A percentile compares a stretch with the other conserved stretches of the same genome.
Evolutionary conservation across 2,329 filamentous ascomycete genomes (phyloP).

Genomic region (Coniochaeta pulveracea): DNA sequence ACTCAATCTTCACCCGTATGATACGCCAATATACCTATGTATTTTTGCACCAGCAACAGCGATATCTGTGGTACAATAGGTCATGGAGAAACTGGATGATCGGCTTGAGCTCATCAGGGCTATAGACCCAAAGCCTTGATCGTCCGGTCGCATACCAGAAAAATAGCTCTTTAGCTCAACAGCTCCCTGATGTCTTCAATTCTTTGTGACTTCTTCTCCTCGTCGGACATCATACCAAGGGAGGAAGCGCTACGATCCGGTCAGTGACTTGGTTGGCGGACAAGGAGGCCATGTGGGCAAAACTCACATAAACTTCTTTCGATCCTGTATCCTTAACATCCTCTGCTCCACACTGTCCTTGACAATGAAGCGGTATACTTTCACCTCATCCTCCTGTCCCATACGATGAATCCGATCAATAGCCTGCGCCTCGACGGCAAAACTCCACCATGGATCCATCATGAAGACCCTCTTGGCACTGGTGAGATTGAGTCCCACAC

Average conservation of each 20-base stretch:
- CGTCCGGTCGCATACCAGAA: too few species aligned
- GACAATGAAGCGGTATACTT: conserved; percentile 80
- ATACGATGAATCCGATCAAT: conserved; percentile 97
- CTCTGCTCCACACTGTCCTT: conserved; percentile 87
- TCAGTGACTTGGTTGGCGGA: conserved; percentile 11
- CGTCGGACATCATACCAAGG: conserved; percentile 87
- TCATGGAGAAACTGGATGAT: too few species aligned
- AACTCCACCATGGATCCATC: conserved; percentile 99
- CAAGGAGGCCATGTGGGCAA: neutral
- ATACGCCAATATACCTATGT: too few species aligned
- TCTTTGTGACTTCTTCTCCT: conserved; percentile 79
- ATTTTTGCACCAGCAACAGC: too few species aligned
- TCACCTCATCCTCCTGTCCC: conserved; percentile 81
- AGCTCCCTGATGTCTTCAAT: conserved; percentile 93
- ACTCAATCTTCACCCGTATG: too few species aligned
- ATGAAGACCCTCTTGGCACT: conserved; percentile 85
- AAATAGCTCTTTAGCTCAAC: conserved; percentile 46
- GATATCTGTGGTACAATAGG: too few species aligned
- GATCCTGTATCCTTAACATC: conserved; percentile 86
- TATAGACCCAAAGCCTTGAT: too few species aligned
- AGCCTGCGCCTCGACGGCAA: conserved; percentile 89
- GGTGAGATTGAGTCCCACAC: conserved; percentile 88
- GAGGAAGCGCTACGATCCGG: conserved; percentile 61
- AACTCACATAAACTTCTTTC: conserved; percentile 90
- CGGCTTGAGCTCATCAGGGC: too few species aligned